A percentile compares a stretch with the other conserved stretches of the same genome.
phyloP scores from a whole-genome alignment of 371 early-diverging fungal species.

The Rhizomucor miehei region DNA sequence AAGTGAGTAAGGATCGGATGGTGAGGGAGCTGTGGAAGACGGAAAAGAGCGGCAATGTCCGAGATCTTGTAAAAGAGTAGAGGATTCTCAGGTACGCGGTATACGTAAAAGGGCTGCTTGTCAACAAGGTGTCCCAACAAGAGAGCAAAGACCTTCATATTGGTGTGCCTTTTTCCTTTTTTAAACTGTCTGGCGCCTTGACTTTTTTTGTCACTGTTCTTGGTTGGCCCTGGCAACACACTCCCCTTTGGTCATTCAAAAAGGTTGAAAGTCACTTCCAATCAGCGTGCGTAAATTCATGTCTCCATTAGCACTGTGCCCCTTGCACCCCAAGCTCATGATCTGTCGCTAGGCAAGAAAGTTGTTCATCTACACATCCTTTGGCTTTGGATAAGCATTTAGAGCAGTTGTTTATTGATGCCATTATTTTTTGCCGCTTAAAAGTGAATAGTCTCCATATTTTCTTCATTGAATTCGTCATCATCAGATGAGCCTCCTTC shows the following conservation, averaged over 20 bases:
- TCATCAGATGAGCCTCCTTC: slow-evolving; percentile 40
- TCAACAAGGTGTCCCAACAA: slow-evolving; percentile 15
- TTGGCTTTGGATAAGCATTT: no score
- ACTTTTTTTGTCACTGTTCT: no score
- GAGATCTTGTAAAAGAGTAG: slow-evolving; percentile 15
- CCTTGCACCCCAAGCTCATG: no score
- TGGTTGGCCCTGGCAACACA: no score
- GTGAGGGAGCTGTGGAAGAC: slow-evolving; percentile 14
- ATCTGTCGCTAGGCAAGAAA: no score
- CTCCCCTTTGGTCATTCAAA: no score
- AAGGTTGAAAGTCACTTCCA: no score
- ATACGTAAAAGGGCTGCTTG: slow-evolving; percentile 18
- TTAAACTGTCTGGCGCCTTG: no score
- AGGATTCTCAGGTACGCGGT: slow-evolving; percentile 11
- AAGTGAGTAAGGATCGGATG: slow-evolving; percentile 13
- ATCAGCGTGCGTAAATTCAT: no score
- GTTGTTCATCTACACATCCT: no score
- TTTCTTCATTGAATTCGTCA: slow-evolving; percentile 45
- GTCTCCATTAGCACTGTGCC: no score
- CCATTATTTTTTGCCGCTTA: slow-evolving; percentile 4
- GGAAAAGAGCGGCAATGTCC: slow-evolving; percentile 18
- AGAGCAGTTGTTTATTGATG: background rate
- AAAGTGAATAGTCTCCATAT: slow-evolving; percentile 42
- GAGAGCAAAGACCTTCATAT: slow-evolving; percentile 20
- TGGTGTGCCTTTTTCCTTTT: background rate